Base-by-base conservation (phyloP, 208 protist genomes). In the Porcisia deanei region DNA sequence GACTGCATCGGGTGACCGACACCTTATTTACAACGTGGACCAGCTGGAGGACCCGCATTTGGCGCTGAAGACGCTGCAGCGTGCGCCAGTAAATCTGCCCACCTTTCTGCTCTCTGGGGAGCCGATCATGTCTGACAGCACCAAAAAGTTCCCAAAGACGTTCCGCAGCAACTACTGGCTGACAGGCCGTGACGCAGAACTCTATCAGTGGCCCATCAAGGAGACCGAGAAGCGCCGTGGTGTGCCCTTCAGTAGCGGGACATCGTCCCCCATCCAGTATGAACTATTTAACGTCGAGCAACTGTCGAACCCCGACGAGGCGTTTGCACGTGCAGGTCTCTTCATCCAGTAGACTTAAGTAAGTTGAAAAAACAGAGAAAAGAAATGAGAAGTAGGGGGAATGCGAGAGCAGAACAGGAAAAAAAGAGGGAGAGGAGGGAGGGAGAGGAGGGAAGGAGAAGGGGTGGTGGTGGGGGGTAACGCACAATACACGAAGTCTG, bases 211-310 rank as follows among this genome's bases (percentile, higher is more conserved):
- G 90, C 82, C 85, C 54, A 93, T 95, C 83, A 95, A 93, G 75
- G 89, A 94, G 47, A 76, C 70, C 9, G 90, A 97, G 85, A 91
- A 90, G 75, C 86, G 88, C 70, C 92, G 92, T 79, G 92, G 90
- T 57, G 85, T 95, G 22, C 63, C 85, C 4, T 89, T 95, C 73
- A 81, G 80, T 78, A 83, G 76, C 45, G 83, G 88, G 66, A 79
- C 78, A 43, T 80, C 81, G 63, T 60, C 81, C n/a, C 73, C 89
- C 12, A 61, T 92, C 37, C 90, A 94, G 81, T 85, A 95, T 52
- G 90, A 97, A 80, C 71, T 94, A 34, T 97, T 87, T 83, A 97
- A 97, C 74, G 92, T 95, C 72, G 92, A 97, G 85, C 92, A 97
- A 88, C 85, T 97, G 45, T 86, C 80, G 20, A 94, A 94, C 83